These are phyloP conservation scores for Falciphora oryzae DNA, from an alignment of 2,329 filamentous ascomycete species.

Conservation along the genomic window DNA sequence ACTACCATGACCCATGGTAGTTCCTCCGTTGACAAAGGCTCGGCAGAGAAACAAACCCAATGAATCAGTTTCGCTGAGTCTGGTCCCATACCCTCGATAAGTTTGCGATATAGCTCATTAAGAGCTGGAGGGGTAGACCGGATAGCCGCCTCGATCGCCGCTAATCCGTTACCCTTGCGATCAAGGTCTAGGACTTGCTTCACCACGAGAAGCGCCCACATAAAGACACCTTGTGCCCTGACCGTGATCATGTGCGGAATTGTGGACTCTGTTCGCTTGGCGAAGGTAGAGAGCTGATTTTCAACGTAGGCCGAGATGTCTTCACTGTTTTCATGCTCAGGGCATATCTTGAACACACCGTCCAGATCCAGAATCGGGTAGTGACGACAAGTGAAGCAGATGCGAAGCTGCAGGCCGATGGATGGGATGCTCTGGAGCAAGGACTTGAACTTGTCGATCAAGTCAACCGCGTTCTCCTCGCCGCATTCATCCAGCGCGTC, in stretches of 20 bases:
- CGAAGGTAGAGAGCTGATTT: constrained; percentile 14
- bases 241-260: constrained; percentile 17
- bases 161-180: constrained; percentile 5
- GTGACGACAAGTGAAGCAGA: constrained; percentile 29
- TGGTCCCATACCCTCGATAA: constrained; percentile 17
- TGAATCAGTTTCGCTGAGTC: constrained; percentile 22
- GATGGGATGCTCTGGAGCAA: constrained; percentile 18
- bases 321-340: constrained; percentile 24
- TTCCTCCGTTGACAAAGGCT: constrained; percentile 21
- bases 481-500: constrained; percentile 32
- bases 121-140: constrained; percentile 19
- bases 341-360: constrained; percentile 19
- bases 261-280: not conserved
- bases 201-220: constrained; percentile 30
- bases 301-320: constrained; percentile 27
- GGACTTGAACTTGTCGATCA: constrained; percentile 19
- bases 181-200: constrained; percentile 15
- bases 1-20: constrained; percentile 27
- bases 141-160: constrained; percentile 20
- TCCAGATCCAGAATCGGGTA: constrained; percentile 23
- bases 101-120: constrained; percentile 20
- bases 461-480: constrained; percentile 16
- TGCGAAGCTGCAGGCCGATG: constrained; percentile 14
- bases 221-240: constrained; percentile 27
- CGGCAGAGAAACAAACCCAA: constrained; percentile 27